Base-by-base conservation (phyloP, 768 basidiomycete genomes). In the Suillus hirtellus region DNA sequence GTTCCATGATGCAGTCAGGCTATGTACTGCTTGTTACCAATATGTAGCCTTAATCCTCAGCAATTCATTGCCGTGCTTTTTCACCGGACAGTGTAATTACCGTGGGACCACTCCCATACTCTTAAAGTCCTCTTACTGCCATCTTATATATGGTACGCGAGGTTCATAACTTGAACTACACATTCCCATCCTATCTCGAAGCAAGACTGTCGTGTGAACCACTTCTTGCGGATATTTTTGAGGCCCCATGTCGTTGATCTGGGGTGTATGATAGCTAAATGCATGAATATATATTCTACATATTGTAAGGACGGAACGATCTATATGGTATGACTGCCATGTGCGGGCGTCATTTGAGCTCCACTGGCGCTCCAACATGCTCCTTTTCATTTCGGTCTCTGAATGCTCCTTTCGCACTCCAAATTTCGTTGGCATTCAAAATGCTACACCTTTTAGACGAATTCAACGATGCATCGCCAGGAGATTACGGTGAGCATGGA, bases 11-110 rank as follows among this genome's bases (percentile, higher is more conserved):
- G 38, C 52, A 35, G 52, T 53, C 52, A n/a, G 34, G 34, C 52
- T 53, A 53, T 53, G 52, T 53, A 53, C 52, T 53, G 52, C 52
- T 53, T 53, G 52, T 35, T 53, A 34, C 52, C 52, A 12, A 53
- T 53, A 53, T 53, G 52, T 53, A 53, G 52, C 52, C 52, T 56
- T 38, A 38, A 56, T 56, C 35, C 21, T 40, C 37, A 38, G 37
- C 38, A 56, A 56, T 24, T 24, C 37, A 24, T 24, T 56, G 38
- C 38, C 14, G 38, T 10, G 37, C 37, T 56, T 38, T 21, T 7
- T 58, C 24, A 12, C 27, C 24, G 9, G 24, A 58, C 24, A 19
- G 2, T 15, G 38, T 4, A 2, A 56, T 40, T 27, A 42, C 55
- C 17, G 37, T 14, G 21, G 54, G 24, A 27, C 55, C 5, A 38